Evolutionary conservation across 768 basidiomycete genomes (phyloP).

Genomic region (Arthromyces matolae): DNA sequence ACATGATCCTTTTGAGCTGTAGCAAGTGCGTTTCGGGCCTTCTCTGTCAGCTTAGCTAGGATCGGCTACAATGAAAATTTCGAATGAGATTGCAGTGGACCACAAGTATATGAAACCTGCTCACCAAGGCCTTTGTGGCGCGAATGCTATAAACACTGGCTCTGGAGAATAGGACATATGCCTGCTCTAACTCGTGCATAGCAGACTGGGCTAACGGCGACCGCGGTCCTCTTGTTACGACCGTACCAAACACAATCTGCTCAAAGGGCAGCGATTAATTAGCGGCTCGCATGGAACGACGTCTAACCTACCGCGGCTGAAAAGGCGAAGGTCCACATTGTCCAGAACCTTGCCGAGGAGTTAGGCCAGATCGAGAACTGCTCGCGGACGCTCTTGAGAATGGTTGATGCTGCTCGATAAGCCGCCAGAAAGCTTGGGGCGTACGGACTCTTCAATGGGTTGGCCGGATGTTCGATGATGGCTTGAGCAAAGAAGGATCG

Average conservation of each 20-base stretch:
- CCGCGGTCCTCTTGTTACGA: constrained; percentile 69
- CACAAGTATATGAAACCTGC: constrained; percentile 15
- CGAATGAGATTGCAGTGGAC: neutral
- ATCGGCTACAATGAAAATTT: constrained; percentile 42
- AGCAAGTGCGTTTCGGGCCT: constrained; percentile 56
- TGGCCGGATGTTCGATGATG: constrained; percentile 60
- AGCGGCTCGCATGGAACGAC: no score
- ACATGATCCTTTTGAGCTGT: constrained; percentile 36
- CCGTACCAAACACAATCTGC: constrained; percentile 75
- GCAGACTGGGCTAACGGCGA: constrained; percentile 66
- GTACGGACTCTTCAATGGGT: constrained; percentile 64
- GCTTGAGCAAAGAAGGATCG: constrained; percentile 71
- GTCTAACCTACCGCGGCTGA: constrained; percentile 45
- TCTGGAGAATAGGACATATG: constrained; percentile 61
- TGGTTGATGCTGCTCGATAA: constrained; percentile 54
- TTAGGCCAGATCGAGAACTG: constrained; percentile 46
- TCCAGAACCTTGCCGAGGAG: constrained; percentile 54
- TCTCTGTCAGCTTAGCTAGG: constrained; percentile 56
- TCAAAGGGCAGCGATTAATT: no score
- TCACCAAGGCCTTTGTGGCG: constrained; percentile 62
- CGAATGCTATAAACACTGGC: constrained; percentile 57
- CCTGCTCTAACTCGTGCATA: constrained; percentile 66
- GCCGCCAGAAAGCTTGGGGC: constrained; percentile 63
- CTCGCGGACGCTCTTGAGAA: constrained; percentile 47
- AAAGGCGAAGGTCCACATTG: constrained; percentile 59